Evolutionary conservation across 306 rosid genomes (phyloP), one percentile per base, ranked within the genome.

Genomic region (Cicer cuneatum): DNA sequence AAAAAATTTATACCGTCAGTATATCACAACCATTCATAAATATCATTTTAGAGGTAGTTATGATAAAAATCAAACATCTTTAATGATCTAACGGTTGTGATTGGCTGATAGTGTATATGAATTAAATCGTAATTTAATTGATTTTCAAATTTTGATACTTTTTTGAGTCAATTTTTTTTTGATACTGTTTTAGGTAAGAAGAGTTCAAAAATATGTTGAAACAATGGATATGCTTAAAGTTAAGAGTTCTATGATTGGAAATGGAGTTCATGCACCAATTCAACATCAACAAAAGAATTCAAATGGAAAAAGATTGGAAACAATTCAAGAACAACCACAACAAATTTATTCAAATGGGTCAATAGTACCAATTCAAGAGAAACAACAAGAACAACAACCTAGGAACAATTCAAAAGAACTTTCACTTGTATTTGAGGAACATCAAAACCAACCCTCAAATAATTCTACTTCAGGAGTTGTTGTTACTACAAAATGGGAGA

Each of bases 121-220:
- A 24, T 24, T 24, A 24, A 24, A 24, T 24, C 3, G 0, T 24
- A 24, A 24, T 24, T 24, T 24, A 24, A 24, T 24, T 24, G 2
- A 24, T 24, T 24, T 24, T 24, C 29, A 24, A 24, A 24, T 24
- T 2, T 24, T 24, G 33, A 24, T 24, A 24, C n/a, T 24, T 24
- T 24, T 24, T 24, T 24, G 4, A 2, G 33, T 2, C 2, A 24
- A 24, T 0, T 2, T 21, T 21, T 2, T 24, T 24, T 24, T 2
- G 33, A 24, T 24, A 24, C 2, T 24, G 0, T 24, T 24, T 24
- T 24, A 24, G 99, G 99, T 94, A 51, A 92, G 46, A 73, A 87
- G 99, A 89, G 99, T 94, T 56, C 99, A 94, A 75, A 90, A 92
- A 75, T 90, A 76, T 74, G 99, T 94, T 48, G 99, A 94, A 87